A percentile compares a stretch with the other conserved stretches of the same genome.
These are phyloP conservation scores for Musa acuminata DNA, from an alignment of 176 grass and related monocot genomes.

Conservation along the genomic window DNA sequence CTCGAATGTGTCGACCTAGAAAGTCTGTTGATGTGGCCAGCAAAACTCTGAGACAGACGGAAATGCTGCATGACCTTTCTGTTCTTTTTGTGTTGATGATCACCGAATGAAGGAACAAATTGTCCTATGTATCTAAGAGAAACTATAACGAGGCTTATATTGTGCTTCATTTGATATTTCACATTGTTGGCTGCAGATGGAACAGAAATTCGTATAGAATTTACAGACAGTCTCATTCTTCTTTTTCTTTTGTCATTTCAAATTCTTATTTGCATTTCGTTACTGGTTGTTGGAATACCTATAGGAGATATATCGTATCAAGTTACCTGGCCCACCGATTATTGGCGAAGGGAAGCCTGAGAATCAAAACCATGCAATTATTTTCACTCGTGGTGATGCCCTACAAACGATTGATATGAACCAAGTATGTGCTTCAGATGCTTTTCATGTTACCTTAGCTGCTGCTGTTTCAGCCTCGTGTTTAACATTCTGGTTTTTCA, in stretches of 20 bases:
- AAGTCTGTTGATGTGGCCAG: too few species aligned
- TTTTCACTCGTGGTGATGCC: slow-evolving; percentile 93
- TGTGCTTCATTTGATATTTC: too few species aligned
- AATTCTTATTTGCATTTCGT: not conserved
- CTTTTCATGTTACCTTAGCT: not conserved
- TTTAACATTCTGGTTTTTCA: slow-evolving; percentile 19
- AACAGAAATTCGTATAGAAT: not conserved
- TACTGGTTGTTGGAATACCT: slow-evolving; percentile 22
- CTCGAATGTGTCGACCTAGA: too few species aligned
- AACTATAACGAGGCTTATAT: too few species aligned
- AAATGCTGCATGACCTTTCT: too few species aligned
- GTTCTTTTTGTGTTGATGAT: too few species aligned
- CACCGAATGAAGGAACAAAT: too few species aligned
- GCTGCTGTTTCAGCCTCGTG: not conserved
- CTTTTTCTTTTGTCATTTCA: not conserved
- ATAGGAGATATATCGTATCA: slow-evolving; percentile 95
- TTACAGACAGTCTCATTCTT: not conserved
- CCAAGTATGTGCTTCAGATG: slow-evolving; percentile 38
- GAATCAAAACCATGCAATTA: slow-evolving; percentile 97
- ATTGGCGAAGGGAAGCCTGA: slow-evolving; percentile 98
- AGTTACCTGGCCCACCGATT: slow-evolving; percentile 66
- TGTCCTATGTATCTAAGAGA: too few species aligned
- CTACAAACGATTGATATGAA: slow-evolving; percentile 99
- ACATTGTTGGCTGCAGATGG: too few species aligned
- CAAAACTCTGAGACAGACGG: too few species aligned